phyloP scores from a whole-genome alignment of 2,329 filamentous ascomycete genomes.

The Aspergillus ruber region DNA sequence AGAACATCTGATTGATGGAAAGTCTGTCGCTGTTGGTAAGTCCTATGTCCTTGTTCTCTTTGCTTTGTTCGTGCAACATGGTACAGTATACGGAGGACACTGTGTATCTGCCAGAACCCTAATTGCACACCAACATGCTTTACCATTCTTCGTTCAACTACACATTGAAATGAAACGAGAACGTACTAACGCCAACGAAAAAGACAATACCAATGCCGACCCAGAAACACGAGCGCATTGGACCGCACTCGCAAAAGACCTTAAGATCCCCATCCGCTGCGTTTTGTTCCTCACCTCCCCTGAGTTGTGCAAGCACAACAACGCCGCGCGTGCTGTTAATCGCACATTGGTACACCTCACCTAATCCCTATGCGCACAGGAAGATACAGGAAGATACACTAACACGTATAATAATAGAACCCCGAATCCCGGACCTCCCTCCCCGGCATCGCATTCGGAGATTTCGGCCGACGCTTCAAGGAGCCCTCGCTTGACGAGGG shows the following conservation, averaged over 20 bases:
- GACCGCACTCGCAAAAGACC: slow-evolving; percentile 65
- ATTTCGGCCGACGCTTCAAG: slow-evolving; percentile 66
- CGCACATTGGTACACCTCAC: slow-evolving; percentile 28
- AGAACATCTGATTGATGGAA: slow-evolving; percentile 57
- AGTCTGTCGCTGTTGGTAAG: slow-evolving; percentile 72
- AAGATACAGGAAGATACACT: not conserved
- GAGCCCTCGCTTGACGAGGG: slow-evolving; percentile 69
- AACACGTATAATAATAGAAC: slow-evolving; percentile 44
- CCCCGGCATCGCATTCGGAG: slow-evolving; percentile 72
- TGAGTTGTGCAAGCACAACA: slow-evolving; percentile 75
- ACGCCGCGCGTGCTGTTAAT: slow-evolving; percentile 67
- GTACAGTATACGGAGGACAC: not conserved
- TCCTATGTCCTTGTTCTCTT: slow-evolving; percentile 9
- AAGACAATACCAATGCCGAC: slow-evolving; percentile 96
- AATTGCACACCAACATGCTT: not conserved
- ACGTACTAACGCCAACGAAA: not conserved
- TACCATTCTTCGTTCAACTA: slow-evolving; percentile 5
- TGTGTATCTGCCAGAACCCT: not conserved
- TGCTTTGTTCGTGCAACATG: not conserved
- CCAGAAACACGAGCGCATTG: slow-evolving; percentile 69
- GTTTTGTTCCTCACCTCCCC: slow-evolving; percentile 72
- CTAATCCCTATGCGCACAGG: slow-evolving; percentile 1
- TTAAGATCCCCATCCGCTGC: slow-evolving; percentile 71
- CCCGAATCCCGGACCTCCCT: slow-evolving; percentile 70
- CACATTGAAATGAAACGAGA: not conserved